A percentile compares a stretch with the other conserved stretches of the same genome.
Conservation (phyloP, 179 eudicot genomes). For the Spergularia azorica region DNA sequence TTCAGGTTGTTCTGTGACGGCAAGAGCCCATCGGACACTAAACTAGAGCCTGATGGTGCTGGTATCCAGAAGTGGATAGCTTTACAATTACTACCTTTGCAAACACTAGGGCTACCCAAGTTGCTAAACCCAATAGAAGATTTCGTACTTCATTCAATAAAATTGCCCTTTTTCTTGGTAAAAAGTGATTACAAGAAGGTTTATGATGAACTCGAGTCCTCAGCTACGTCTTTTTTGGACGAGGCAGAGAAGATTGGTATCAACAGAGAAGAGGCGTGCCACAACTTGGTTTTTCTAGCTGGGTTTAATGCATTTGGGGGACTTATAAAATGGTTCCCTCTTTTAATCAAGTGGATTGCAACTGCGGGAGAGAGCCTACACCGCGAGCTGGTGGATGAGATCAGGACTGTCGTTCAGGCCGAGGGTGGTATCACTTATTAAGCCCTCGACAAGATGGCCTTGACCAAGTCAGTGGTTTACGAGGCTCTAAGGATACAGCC, state of each 20-base stretch:
- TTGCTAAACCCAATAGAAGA: constrained; percentile 48
- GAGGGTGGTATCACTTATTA: constrained; percentile 44
- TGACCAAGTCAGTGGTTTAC: constrained; percentile 55
- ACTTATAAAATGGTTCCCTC: constrained; percentile 39
- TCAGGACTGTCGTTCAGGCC: constrained; percentile 38
- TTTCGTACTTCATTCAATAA: constrained; percentile 41
- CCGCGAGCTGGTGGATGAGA: constrained; percentile 42
- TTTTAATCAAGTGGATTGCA: constrained; percentile 49
- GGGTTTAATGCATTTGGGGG: constrained; percentile 63
- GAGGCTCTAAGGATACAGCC: constrained; percentile 61
- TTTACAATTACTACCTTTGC: constrained; percentile 44
- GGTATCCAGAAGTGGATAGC: constrained; percentile 39
- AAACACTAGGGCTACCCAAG: constrained; percentile 40
- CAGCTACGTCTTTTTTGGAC: constrained; percentile 34
- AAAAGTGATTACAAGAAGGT: constrained; percentile 45
- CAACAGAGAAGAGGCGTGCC: constrained; percentile 56
- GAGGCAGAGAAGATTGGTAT: constrained; percentile 45
- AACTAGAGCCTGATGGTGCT: constrained; percentile 39
- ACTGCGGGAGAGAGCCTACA: constrained; percentile 46
- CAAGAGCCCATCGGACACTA: constrained; percentile 23
- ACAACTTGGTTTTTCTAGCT: constrained; percentile 49
- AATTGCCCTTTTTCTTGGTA: constrained; percentile 37
- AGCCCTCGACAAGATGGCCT: constrained; percentile 44
- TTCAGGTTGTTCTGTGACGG: constrained; percentile 43
- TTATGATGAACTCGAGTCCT: constrained; percentile 34